Conservation (phyloP, 306 rosid genomes). For the peach (Prunus persica) region Prunus_persica_NCBIv2 NC_034014.1:9642501-9643000, state of each 20-base stretch:
- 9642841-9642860: neutral
- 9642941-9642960: no score
- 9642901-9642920: no score
- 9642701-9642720: neutral
- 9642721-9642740: neutral
- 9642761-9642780: neutral
- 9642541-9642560: neutral
- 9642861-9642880: neutral
- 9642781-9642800: constrained; percentile 1
- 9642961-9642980: no score
- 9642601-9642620: neutral
- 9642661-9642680: constrained; percentile 4
- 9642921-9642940: no score
- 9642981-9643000: no score
- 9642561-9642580: constrained; percentile 1
- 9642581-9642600: neutral
- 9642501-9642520: neutral
- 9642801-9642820: neutral
- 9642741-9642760: neutral
- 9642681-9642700: neutral
- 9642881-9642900: no score
- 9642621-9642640: constrained; percentile 1
- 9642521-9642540: neutral
- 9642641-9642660: constrained; percentile 2
- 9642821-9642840: neutral